phyloP scores from a whole-genome alignment of 371 early-diverging fungal genomes.

The Mitosporidium daphniae region DNA sequence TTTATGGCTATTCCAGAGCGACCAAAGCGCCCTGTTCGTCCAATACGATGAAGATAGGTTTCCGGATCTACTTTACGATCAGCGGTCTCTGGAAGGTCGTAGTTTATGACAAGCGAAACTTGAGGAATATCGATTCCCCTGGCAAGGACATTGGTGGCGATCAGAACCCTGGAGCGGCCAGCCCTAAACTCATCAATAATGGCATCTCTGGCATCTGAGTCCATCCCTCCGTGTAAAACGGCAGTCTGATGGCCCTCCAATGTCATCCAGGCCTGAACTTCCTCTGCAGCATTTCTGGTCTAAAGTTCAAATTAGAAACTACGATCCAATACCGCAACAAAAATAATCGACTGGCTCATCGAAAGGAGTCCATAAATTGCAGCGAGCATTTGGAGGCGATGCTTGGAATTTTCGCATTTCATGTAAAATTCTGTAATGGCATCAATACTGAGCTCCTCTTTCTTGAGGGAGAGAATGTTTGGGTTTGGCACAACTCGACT shows the following conservation, averaged over 20 bases:
- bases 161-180: constrained; percentile 58
- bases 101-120: constrained; percentile 85
- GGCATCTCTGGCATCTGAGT: constrained; percentile 36
- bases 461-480: constrained; percentile 37
- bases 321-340: constrained; percentile 13
- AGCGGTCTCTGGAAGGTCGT: constrained; percentile 42
- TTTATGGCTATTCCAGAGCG: constrained; percentile 77
- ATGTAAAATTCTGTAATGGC: constrained; percentile 83
- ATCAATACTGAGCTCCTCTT: constrained; percentile 59
- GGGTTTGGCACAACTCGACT: constrained; percentile 32
- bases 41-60: constrained; percentile 90
- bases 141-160: constrained; percentile 74
- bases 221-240: constrained; percentile 49
- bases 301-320: constrained; percentile 7
- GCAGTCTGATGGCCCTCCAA: constrained; percentile 40
- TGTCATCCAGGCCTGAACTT: constrained; percentile 26
- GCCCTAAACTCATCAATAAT: constrained; percentile 66
- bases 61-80: constrained; percentile 28
- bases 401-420: constrained; percentile 27
- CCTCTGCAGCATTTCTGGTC: constrained; percentile 35
- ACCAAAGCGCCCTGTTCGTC: constrained; percentile 90
- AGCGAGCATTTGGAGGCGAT: constrained; percentile 29
- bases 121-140: constrained; percentile 75
- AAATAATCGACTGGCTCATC: constrained; percentile 84
- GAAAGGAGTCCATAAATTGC: constrained; percentile 53